A percentile compares a stretch with the other conserved stretches of the same genome.
Evolutionary conservation across 441 rosid species (phyloP).

Genomic region (Arabidopsis hybrid): DNA sequence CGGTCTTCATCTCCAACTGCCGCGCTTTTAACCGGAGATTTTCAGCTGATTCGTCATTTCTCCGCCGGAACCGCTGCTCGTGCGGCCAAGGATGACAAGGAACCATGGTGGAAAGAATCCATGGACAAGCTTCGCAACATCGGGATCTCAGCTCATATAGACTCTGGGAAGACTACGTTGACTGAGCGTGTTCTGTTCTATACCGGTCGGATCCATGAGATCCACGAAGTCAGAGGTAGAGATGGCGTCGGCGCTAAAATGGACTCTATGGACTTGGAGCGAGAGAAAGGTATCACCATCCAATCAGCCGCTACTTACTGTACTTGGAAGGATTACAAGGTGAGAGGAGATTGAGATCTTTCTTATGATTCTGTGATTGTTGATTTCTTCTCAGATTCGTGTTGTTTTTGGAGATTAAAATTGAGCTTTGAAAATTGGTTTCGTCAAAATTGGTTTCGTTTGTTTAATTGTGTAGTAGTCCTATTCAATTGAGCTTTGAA

Average conservation of each 20-base stretch:
- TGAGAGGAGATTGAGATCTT: conserved; percentile 16
- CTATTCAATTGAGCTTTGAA: neutral
- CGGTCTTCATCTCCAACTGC: conserved; percentile 54
- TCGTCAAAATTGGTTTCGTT: neutral
- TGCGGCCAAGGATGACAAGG: conserved; percentile 78
- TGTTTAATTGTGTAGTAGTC: neutral
- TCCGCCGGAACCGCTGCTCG: conserved; percentile 76
- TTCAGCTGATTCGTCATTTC: conserved; percentile 62
- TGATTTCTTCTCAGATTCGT: neutral
- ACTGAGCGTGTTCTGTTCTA: conserved; percentile 90
- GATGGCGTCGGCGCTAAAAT: conserved; percentile 98
- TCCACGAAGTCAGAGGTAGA: conserved; percentile 94
- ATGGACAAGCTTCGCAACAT: conserved; percentile 86
- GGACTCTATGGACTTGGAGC: conserved; percentile 97
- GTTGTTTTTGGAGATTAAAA: neutral
- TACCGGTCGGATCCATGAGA: conserved; percentile 95
- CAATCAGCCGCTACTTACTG: conserved; percentile 98
- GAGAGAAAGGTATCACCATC: conserved; percentile 96
- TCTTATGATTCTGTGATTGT: neutral
- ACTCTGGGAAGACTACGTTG: conserved; percentile 95
- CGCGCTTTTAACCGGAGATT: conserved; percentile 62
- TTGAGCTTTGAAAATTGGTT: neutral
- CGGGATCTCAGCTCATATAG: conserved; percentile 97
- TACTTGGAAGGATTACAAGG: conserved; percentile 93
- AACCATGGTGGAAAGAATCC: conserved; percentile 95